Conservation (phyloP, 2,329 filamentous ascomycete species). For the Calonectria hongkongensis region DNA sequence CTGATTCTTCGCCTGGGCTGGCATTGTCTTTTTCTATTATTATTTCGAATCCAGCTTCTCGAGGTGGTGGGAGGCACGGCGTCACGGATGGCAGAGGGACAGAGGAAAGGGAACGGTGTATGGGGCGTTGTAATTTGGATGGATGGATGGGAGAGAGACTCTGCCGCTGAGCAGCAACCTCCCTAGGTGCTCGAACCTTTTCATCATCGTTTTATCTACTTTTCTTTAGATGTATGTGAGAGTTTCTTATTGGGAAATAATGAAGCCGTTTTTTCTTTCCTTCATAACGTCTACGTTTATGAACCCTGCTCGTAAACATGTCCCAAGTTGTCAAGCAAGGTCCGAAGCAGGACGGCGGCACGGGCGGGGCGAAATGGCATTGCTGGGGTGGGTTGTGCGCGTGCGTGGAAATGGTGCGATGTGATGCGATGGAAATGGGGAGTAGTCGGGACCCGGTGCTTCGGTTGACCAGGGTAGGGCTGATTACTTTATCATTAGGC, state of each 20-base stretch:
- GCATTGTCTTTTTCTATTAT: slow-evolving; percentile 31
- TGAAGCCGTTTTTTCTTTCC: background rate
- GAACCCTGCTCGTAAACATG: background rate
- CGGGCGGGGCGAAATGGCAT: slow-evolving; percentile 3
- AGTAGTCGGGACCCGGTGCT: slow-evolving; percentile 32
- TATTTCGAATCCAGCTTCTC: slow-evolving; percentile 27
- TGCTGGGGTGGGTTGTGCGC: slow-evolving; percentile 11
- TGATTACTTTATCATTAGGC: slow-evolving; percentile 11
- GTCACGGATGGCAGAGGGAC: slow-evolving; percentile 44
- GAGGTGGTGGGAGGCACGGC: slow-evolving; percentile 48
- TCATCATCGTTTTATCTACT: background rate
- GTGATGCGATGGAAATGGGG: slow-evolving; percentile 24
- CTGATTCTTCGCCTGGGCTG: slow-evolving; percentile 22
- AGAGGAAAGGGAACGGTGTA: slow-evolving; percentile 47
- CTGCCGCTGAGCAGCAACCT: background rate
- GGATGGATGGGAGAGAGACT: slow-evolving; percentile 27
- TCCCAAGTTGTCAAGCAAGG: background rate
- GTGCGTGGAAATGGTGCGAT: slow-evolving; percentile 36
- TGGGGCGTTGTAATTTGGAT: slow-evolving; percentile 32
- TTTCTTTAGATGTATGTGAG: slow-evolving; percentile 1
- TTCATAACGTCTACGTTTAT: background rate
- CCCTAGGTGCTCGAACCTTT: background rate
- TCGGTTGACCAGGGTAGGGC: slow-evolving; percentile 34
- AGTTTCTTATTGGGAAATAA: slow-evolving; percentile 11
- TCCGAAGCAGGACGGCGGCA: background rate